These are phyloP conservation scores for Sporothrix phasma DNA, from an alignment of 2,329 filamentous ascomycete species.

Conservation along the genomic window DNA sequence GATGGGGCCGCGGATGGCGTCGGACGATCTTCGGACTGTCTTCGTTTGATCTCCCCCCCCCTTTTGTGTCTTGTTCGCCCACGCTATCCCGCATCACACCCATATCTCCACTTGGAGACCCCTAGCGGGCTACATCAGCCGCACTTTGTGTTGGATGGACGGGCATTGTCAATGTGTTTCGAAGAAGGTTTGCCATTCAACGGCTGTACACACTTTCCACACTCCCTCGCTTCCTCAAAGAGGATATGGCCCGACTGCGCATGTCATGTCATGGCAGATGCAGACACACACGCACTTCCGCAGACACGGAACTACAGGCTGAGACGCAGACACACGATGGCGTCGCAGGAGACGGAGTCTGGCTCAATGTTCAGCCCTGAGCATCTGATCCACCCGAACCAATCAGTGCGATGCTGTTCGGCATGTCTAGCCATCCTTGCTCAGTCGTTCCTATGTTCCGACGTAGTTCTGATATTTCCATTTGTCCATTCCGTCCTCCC, in stretches of 20 bases:
- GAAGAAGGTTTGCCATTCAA: no score
- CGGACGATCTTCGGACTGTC: slow-evolving; percentile 3
- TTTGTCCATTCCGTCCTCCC: not conserved
- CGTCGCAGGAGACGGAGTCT: not conserved
- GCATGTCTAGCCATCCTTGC: not conserved
- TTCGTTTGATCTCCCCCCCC: not conserved
- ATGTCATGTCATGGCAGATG: not conserved
- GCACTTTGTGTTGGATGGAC: not conserved
- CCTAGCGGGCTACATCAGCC: not conserved
- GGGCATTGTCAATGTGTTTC: not conserved
- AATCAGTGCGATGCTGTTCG: not conserved
- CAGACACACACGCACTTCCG: not conserved
- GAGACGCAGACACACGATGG: not conserved
- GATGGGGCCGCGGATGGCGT: not conserved
- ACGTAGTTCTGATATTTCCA: not conserved
- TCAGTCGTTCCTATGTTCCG: not conserved
- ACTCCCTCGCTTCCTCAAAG: not conserved
- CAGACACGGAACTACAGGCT: not conserved
- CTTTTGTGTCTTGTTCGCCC: not conserved
- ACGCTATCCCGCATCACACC: not conserved
- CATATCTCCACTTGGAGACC: not conserved
- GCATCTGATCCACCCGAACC: not conserved
- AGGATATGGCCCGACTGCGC: not conserved
- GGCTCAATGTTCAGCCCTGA: not conserved
- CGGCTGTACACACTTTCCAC: no score